A percentile compares a stretch with the other conserved stretches of the same genome.
Conservation (phyloP, 1,284 basidiomycete genomes). For the Hemileia vastatrix region DNA sequence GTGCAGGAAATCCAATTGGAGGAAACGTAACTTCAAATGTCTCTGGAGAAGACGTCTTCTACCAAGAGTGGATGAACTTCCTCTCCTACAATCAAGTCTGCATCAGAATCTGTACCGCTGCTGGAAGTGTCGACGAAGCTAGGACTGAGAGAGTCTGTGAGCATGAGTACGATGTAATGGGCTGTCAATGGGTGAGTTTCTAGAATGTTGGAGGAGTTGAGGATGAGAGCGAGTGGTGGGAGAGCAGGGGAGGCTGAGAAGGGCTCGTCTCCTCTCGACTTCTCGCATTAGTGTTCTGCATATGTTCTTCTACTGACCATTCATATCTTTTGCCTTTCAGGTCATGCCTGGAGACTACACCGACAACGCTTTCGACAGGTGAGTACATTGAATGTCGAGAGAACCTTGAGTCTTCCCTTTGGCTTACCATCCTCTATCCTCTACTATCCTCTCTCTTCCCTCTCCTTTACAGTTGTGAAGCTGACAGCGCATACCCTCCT, state of each 20-base stretch:
- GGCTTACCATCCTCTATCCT: too few relatives aligned
- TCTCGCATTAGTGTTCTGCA: too few relatives aligned
- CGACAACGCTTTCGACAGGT: too few relatives aligned
- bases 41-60: constrained; percentile 48
- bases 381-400: too few relatives aligned
- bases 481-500: constrained; percentile 42
- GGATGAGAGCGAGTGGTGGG: too few relatives aligned
- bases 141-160: constrained; percentile 37
- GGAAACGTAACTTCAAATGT: constrained; percentile 51
- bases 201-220: not conserved
- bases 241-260: not conserved
- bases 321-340: too few relatives aligned
- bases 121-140: constrained; percentile 26
- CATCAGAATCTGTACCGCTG: constrained; percentile 43
- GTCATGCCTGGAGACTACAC: too few relatives aligned
- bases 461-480: constrained; percentile 4
- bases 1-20: constrained; percentile 51
- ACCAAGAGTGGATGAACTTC: constrained; percentile 51
- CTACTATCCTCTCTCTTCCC: too few relatives aligned
- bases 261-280: too few relatives aligned
- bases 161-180: constrained; percentile 42
- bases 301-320: too few relatives aligned
- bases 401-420: too few relatives aligned
- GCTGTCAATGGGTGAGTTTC: constrained; percentile 31
- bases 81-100: constrained; percentile 38